Evolutionary conservation across 139 green algal genomes (phyloP).

Genomic region (Volvox reticuliferus): DNA sequence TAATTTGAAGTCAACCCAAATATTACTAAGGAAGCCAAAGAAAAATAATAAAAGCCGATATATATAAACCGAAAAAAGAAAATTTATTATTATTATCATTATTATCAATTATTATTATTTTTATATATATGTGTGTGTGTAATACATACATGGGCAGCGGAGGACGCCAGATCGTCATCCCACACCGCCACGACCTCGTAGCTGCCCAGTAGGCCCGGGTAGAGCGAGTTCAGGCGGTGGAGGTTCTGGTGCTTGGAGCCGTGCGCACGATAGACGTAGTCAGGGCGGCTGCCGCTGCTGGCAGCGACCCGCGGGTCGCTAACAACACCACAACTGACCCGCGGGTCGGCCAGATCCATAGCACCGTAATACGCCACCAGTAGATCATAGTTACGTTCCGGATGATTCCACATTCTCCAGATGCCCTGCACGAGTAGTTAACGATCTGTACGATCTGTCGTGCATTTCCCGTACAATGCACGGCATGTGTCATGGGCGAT

Average conservation of each 20-base stretch:
- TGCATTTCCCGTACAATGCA: background rate
- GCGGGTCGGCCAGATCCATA: background rate
- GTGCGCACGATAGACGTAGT: conserved; percentile 25
- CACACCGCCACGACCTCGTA: conserved; percentile 34
- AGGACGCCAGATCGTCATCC: conserved; percentile 26
- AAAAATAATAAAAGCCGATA: no score
- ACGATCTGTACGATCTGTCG: background rate
- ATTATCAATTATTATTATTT: no score
- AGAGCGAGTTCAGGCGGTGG: conserved; percentile 9
- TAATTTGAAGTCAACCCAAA: no score
- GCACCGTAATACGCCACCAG: conserved; percentile 28
- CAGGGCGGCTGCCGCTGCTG: background rate
- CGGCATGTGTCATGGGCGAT: background rate
- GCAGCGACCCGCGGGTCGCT: no score
- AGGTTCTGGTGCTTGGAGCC: conserved; percentile 43
- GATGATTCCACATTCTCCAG: conserved; percentile 13
- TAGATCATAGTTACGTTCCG: conserved; percentile 14
- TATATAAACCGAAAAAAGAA: no score
- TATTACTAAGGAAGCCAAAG: no score
- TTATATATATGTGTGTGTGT: no score
- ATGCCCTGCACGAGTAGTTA: background rate
- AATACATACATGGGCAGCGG: background rate
- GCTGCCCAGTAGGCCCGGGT: background rate
- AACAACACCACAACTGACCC: no score
- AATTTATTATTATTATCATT: no score